Evolutionary conservation across 345 rosid species (phyloP), one percentile per base, ranked within the genome.

Genomic region (Litchi chinensis): DNA sequence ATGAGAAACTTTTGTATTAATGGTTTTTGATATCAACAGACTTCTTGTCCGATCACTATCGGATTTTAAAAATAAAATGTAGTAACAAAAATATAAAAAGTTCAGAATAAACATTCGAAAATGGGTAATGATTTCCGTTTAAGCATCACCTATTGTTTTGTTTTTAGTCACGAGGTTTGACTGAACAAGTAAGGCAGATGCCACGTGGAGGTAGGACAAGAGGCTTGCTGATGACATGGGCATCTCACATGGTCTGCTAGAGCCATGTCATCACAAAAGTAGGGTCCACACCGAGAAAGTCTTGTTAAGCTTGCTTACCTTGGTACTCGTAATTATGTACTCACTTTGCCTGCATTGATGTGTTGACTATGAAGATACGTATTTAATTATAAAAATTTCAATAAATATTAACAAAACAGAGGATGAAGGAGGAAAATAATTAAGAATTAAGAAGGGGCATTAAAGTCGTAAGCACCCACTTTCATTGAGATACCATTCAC

Each of bases 171-270:
- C 60, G 21, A 21, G 13, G 5, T 69, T 48, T 65, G 70, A 46
- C 65, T 8, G 32, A 63, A 71, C 41, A 13, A 65, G 18, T 19
- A 10, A 9, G 66, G 9, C 16, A 63, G 52, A 62, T 22, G 80
- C 69, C 80, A 71, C 70, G 76, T 71, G 77, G 79, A 57, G 6
- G 65, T 19, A 70, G 39, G 73, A 70, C 54, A 40, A 64, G 4
- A 65, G 57, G 7, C 15, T 22, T n/a, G 71, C 4, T 48, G 81
- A 64, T 76, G 75, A 79, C 37, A 39, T 70, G 80, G 80, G 44
- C 60, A 79, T 48, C 43, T 65, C 80, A 82, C 71, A 72, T 79
- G 85, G 68, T 44, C 13, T 76, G 80, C 43, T 67, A 40, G 18
- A n/a, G 80, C 82, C 82, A 75, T 70, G 64, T 10, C 10, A 65